A percentile compares a stretch with the other conserved stretches of the same genome.
These are phyloP conservation scores for Talaromyces ruber DNA, from an alignment of 495 filamentous ascomycete genomes.

Conservation along the genomic window DNA sequence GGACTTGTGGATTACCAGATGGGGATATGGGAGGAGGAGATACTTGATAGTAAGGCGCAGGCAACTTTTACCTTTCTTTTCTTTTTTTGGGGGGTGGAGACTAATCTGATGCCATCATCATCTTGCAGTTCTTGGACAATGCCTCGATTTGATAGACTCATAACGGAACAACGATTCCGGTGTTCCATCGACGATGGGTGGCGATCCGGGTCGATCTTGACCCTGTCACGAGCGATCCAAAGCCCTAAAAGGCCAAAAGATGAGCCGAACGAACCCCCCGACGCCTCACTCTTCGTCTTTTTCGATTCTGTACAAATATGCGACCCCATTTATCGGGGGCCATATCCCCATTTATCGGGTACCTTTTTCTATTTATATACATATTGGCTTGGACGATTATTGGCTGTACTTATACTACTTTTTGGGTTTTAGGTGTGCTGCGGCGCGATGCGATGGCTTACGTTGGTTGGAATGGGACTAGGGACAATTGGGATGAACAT, in stretches of 20 bases:
- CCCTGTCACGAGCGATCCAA: background rate
- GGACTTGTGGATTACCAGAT: constrained; percentile 96
- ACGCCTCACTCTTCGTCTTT: background rate
- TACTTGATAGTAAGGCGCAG: constrained; percentile 61
- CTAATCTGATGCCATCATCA: constrained; percentile 5
- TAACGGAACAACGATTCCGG: background rate
- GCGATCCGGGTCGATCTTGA: background rate
- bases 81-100: background rate
- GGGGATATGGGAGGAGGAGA: constrained; percentile 92
- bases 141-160: constrained; percentile 45
- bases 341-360: background rate
- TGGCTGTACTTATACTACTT: background rate
- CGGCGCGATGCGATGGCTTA: background rate
- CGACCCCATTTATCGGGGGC: no score
- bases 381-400: background rate
- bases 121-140: constrained; percentile 52
- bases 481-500: background rate
- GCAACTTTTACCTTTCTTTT: constrained; percentile 4
- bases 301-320: background rate
- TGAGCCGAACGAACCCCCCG: background rate
- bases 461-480: background rate
- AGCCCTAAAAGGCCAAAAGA: background rate
- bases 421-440: background rate
- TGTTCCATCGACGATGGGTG: background rate
- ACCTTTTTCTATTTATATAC: background rate